These are phyloP conservation scores for Quaeritorhiza haematococci DNA, from an alignment of 371 early-diverging fungal genomes.

Conservation along the genomic window DNA sequence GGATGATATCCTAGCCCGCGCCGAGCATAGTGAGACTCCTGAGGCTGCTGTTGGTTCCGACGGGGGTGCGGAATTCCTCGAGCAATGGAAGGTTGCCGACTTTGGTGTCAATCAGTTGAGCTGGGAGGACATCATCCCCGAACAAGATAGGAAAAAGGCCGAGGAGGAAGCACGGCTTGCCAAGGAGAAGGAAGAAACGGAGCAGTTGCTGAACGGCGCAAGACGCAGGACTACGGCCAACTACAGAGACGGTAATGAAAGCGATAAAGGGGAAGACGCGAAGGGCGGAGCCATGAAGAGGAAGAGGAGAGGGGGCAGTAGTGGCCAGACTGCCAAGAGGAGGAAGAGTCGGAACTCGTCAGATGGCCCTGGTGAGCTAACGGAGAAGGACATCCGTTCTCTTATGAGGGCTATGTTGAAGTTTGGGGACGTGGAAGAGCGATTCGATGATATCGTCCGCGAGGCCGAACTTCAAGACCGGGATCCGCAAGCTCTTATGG, in stretches of 20 bases:
- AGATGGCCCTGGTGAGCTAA: conserved; percentile 43
- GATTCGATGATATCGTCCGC: conserved; percentile 69
- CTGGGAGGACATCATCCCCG: conserved; percentile 97
- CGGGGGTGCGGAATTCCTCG: conserved; percentile 86
- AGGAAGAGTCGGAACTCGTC: conserved; percentile 11
- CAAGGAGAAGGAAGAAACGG: conserved; percentile 31
- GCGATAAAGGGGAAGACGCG: conserved; percentile 2
- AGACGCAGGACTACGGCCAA: conserved; percentile 14
- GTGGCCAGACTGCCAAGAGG: conserved; percentile 20
- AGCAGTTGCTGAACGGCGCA: conserved; percentile 19
- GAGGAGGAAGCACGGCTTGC: conserved; percentile 73
- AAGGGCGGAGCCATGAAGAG: conserved; percentile 29
- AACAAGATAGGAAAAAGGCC: conserved; percentile 63
- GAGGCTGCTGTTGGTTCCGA: conserved; percentile 55
- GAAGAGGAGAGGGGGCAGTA: conserved; percentile 29
- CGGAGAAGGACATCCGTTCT: conserved; percentile 75
- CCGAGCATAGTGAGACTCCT: conserved; percentile 84
- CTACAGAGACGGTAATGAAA: not conserved
- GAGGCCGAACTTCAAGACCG: conserved; percentile 76
- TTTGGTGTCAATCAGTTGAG: conserved; percentile 66
- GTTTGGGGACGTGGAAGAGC: conserved; percentile 72
- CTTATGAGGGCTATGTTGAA: conserved; percentile 72
- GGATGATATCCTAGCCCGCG: conserved; percentile 90
- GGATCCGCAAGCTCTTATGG: conserved; percentile 56
- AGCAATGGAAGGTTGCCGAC: conserved; percentile 91